Conservation (phyloP, 2,329 filamentous ascomycete species). For the Talaromyces sp. region DNA sequence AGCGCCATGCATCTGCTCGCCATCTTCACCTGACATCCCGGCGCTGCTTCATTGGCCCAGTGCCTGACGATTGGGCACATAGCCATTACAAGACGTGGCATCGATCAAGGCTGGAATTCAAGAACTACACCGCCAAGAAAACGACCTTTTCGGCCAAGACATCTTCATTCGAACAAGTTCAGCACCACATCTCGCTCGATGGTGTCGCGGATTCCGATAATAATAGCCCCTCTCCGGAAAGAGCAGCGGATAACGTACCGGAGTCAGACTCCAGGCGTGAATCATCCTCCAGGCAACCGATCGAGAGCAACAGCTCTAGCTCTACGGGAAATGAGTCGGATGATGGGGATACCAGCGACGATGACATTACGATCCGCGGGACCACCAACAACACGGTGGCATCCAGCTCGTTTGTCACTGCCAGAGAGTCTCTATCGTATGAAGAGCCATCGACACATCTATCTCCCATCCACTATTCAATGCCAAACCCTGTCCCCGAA, state of each 20-base stretch:
- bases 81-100: slow-evolving; percentile 62
- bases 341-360: neutral
- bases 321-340: neutral
- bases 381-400: neutral
- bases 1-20: slow-evolving; percentile 57
- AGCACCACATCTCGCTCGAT: neutral
- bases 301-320: neutral
- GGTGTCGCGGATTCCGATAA: neutral
- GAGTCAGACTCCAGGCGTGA: neutral
- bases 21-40: slow-evolving; percentile 59
- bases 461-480: neutral
- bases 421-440: slow-evolving; percentile 4
- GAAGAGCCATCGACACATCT: neutral
- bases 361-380: neutral
- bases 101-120: slow-evolving; percentile 39
- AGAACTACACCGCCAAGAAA: slow-evolving; percentile 42
- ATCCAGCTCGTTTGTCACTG: slow-evolving; percentile 12
- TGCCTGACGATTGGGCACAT: slow-evolving; percentile 61
- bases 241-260: neutral
- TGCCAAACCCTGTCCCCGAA: neutral
- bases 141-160: slow-evolving; percentile 50
- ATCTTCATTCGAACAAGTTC: slow-evolving; percentile 22
- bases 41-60: slow-evolving; percentile 61
- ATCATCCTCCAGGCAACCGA: neutral
- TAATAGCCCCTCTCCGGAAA: neutral